Base-by-base conservation (phyloP, 371 early-diverging fungal genomes). In the Umbelopsis sp. region DNA sequence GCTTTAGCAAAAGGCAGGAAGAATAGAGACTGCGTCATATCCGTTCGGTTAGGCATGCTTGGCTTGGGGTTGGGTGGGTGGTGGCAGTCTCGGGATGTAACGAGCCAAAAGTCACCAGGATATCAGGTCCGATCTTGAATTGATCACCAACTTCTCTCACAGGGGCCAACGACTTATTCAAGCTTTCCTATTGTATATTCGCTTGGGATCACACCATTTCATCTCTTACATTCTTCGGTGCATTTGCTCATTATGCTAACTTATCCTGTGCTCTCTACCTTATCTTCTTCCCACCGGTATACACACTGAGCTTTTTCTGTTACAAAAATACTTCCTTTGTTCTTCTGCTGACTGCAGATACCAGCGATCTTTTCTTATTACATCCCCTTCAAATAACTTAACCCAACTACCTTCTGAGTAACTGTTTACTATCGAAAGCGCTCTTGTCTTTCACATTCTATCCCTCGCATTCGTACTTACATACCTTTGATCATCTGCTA, bases 91-190 rank as follows among this genome's bases (percentile, higher is more conserved):
- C 57, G 57, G 57, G 57, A 57, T 29, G 57, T n/a, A 57, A 51
- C 22, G 52, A 25, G 22, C 29, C 22, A 51, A 51, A 57, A 57
- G 57, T 57, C 57, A 57, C 57, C 57, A 57, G 57, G 57, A 35
- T 57, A 57, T 57, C 57, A 57, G 57, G 57, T 57, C 57, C 57
- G 57, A 57, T 57, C 57, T 57, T 57, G 57, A 57, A 57, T 57
- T 57, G 57, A 57, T 57, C 57, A 57, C 57, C 57, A 18, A 57
- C 35, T 57, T 57, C 57, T 57, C 57, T 57, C 57, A 57, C 57
- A 57, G 57, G 57, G 57, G 57, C 57, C 14, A 57, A 41, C 7
- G 41, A 41, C 29, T 57, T 57, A 57, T 57, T 57, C 57, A 57
- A 57, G 35, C 35, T 57, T 22, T 57, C 57, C 35, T 57, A 57